Base-by-base conservation (phyloP, 2,329 filamentous ascomycete species). In the Beauveria sp. region DNA sequence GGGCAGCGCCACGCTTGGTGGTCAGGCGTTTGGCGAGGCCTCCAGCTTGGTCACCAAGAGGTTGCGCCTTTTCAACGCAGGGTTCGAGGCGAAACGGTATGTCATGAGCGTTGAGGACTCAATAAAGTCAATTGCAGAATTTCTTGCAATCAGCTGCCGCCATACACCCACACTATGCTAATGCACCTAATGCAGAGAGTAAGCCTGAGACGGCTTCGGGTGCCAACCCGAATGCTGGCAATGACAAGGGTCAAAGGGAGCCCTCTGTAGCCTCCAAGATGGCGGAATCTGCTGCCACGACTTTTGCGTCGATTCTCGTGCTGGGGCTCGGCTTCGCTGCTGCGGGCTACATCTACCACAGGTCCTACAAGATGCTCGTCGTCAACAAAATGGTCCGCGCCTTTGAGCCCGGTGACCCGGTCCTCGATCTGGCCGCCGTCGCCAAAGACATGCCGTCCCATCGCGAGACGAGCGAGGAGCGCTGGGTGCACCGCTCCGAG, bases 331-430 rank as follows among this genome's bases (percentile, higher is more conserved):
- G 83, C 34, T 87, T 87, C 68, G 80, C 78, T 50, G 67, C 82
- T 26, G 89, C 90, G 7, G 91, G 88, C 26, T 93, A 90, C 72
- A 80, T 81, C 53, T 96, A 94, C 71, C 90, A 94, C 72, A 85
- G 83, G 68, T 85, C 83, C 71, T 97, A 99, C 83, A 99, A 99
- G 77, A 82, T 87, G 74, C 76, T 96, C 61, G 91, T 97, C 30
- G 78, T 97, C n/a, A 78, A 86, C 65, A 99, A 99, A 76, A 97
- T 99, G 80, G 85, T 90, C 66, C 88, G 89, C 67, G 94, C 94
- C 26, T 99, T 99, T 73, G 82, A 89, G 62, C 92, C 92, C 1
- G 94, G 94, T 12, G 94, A 99, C 71, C 92, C 92, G 1, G 91
- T 93, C 28, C 84, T 93, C 20, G 92, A 90, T 61, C 78, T 96